These are phyloP conservation scores for Taphrina confusa DNA, from an alignment of 1,139 yeast genomes.

Conservation along the genomic window DNA sequence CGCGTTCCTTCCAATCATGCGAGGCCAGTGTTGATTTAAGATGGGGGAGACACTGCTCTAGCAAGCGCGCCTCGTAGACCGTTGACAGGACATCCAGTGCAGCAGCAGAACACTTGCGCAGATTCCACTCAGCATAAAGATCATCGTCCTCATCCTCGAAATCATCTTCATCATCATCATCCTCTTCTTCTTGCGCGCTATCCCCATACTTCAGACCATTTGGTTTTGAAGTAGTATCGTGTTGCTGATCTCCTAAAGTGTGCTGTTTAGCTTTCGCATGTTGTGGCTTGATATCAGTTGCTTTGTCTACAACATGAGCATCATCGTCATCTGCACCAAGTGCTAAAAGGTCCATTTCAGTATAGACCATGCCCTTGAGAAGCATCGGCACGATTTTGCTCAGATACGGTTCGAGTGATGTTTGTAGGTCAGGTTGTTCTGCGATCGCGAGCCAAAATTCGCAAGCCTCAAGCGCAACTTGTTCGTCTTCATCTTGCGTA, in stretches of 20 bases:
- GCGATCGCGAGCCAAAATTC: constrained; percentile 82
- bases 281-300: constrained; percentile 82
- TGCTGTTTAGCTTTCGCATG: constrained; percentile 67
- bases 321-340: constrained; percentile 68
- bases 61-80: constrained; percentile 65
- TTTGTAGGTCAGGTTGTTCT: constrained; percentile 52
- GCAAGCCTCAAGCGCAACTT: constrained; percentile 86
- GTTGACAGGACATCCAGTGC: constrained; percentile 80
- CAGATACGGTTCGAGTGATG: constrained; percentile 54
- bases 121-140: constrained; percentile 76
- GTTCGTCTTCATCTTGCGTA: constrained; percentile 62
- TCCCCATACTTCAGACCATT: constrained; percentile 36
- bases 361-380: constrained; percentile 80
- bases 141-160: constrained; percentile 67
- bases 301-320: constrained; percentile 77
- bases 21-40: constrained; percentile 70
- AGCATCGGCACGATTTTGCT: constrained; percentile 69
- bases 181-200: constrained; percentile 49
- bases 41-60: constrained; percentile 69
- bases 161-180: constrained; percentile 58
- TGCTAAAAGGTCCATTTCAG: constrained; percentile 73
- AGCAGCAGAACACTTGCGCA: constrained; percentile 92
- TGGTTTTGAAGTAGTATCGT: constrained; percentile 38
- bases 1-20: constrained; percentile 81
- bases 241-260: constrained; percentile 47